Evolutionary conservation across 495 filamentous ascomycete species (phyloP), one percentile per base, ranked within the genome.

Genomic region (Pyrenopolyporus hunteri): DNA sequence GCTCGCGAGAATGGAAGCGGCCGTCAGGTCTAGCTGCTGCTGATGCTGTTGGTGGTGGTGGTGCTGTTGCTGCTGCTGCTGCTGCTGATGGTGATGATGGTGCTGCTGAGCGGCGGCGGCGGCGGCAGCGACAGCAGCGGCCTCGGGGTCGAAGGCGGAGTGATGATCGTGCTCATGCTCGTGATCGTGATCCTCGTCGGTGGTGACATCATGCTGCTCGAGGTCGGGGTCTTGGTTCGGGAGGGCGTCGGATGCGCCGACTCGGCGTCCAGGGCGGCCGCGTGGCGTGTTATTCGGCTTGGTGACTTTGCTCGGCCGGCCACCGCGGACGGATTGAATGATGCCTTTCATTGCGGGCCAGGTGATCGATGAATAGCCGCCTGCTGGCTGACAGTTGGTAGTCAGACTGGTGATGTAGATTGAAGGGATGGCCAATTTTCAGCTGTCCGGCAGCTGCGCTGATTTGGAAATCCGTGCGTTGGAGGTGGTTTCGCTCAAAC

Each of bases 271-370:
- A 42, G 57, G 48, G 6, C 66, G 63, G 28, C 39, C 59, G 33
- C 69, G 66, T 5, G 69, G 50, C 5, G 59, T 33, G 16, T 16
- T 40, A 14, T 44, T 22, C 25, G 73, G 61, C 66, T 80, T 80
- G 52, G 73, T 70, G 61, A 79, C 71, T 66, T 77, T 78, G 68
- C 51, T 73, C 19, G 74, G 69, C 40, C 76, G 71, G 71, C 76
- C 72, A 70, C 76, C 73, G 47, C 74, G 75, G 59, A 48, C 62
- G 35, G 69, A 45, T 59, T 67, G 68, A 44, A 70, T 63, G 57
- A 73, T 59, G 56, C 71, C 64, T 48, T 71, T 71, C 69, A 71
- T 71, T 13, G 32, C n/a, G 39, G 57, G 37, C 42, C 62, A 65
- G 56, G 54, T 63, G 59, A 63, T 59, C 51, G 47, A 48, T 14